A percentile compares a stretch with the other conserved stretches of the same genome.
These are phyloP conservation scores for Emergomyces orientalis DNA, from an alignment of 2,329 filamentous ascomycete genomes.

Conservation along the genomic window DNA sequence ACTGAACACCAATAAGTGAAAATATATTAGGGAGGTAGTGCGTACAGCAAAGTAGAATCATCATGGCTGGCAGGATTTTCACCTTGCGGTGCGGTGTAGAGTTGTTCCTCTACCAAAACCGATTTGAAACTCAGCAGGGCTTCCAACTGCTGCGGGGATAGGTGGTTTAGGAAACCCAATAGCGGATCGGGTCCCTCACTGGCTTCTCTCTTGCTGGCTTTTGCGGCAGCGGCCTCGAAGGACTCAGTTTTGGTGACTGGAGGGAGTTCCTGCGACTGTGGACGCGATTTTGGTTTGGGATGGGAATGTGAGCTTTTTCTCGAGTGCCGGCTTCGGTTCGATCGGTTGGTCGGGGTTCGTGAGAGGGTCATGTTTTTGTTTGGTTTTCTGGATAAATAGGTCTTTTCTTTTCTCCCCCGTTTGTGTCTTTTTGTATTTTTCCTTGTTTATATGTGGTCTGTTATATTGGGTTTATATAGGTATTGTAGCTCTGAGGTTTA, in stretches of 20 bases:
- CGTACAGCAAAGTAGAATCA: constrained; percentile 42
- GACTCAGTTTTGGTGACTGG: constrained; percentile 1
- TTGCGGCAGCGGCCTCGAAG: constrained; percentile 1
- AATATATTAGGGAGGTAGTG: constrained; percentile 11
- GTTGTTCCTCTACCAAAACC: constrained; percentile 54
- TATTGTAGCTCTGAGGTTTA: not conserved
- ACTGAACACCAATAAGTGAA: constrained; percentile 4
- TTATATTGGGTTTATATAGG: not conserved
- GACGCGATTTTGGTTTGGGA: not conserved
- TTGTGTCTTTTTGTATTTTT: not conserved
- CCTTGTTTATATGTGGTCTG: not conserved
- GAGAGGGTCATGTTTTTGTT: constrained; percentile 12
- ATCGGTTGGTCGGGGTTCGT: constrained; percentile 9
- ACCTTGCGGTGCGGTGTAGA: constrained; percentile 32
- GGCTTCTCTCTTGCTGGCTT: constrained; percentile 2
- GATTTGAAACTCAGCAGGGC: constrained; percentile 64
- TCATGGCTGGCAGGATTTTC: constrained; percentile 35
- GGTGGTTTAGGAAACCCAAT: constrained; percentile 66
- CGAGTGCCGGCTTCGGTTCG: constrained; percentile 10
- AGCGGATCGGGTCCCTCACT: constrained; percentile 9
- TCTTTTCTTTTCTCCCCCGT: not conserved
- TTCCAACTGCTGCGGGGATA: constrained; percentile 58
- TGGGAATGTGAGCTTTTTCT: constrained; percentile 7
- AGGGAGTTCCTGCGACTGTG: not conserved
- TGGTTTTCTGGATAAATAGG: not conserved